Percentiles rank a stretch among this genome's conserved stretches.
Conservation (phyloP, 2,329 filamentous ascomycete species). For the Trichoderma gracile region DNA sequence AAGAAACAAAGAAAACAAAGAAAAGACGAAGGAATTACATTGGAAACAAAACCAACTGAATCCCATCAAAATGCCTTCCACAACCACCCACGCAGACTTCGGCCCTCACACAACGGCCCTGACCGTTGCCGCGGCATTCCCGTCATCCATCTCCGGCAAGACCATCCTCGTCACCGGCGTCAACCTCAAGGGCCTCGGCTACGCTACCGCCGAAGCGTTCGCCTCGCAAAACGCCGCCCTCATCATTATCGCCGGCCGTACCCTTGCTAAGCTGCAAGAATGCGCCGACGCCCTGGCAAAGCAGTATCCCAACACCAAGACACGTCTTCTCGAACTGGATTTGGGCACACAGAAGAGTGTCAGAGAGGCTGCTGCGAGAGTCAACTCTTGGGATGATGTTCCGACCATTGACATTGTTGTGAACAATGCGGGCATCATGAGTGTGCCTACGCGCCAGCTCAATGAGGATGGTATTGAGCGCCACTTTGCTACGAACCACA, state of each 20-base stretch:
- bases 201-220: slow-evolving; percentile 20
- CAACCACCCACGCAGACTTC: slow-evolving; percentile 17
- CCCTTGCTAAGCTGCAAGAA: slow-evolving; percentile 15
- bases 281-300: slow-evolving; percentile 2
- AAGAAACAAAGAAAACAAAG: too few relatives aligned
- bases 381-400: slow-evolving; percentile 8
- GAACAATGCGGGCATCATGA: slow-evolving; percentile 21
- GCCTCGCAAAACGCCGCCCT: slow-evolving; percentile 14
- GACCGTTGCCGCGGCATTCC: slow-evolving; percentile 6
- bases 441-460: slow-evolving; percentile 2
- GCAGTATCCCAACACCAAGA: slow-evolving; percentile 9
- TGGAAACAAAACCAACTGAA: not conserved
- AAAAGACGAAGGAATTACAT: too few relatives aligned
- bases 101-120: slow-evolving; percentile 1
- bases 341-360: slow-evolving; percentile 1
- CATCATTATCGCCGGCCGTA: slow-evolving; percentile 20
- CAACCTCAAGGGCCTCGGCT: slow-evolving; percentile 22
- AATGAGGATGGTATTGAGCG: slow-evolving; percentile 13
- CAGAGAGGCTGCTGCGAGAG: slow-evolving; percentile 2
- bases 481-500: slow-evolving; percentile 16
- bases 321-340: slow-evolving; percentile 1
- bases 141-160: slow-evolving; percentile 1
- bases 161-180: slow-evolving; percentile 19
- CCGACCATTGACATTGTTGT: slow-evolving; percentile 17
- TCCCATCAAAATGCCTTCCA: not conserved